phyloP scores from a whole-genome alignment of 106 monocot species.

The Apostasia ramifera region DNA sequence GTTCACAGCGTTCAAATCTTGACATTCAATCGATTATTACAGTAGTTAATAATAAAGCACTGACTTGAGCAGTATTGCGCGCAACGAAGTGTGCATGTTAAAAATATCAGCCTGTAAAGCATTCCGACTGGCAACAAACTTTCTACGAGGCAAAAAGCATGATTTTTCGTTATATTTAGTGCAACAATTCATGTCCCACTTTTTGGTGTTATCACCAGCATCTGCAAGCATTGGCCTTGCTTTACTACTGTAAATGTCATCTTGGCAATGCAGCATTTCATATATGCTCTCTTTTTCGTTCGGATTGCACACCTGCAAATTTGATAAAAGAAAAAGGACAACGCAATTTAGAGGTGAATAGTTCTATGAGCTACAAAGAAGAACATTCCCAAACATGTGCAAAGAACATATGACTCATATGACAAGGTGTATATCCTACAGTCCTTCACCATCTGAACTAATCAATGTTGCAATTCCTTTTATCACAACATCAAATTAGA shows the following conservation, averaged over 20 bases:
- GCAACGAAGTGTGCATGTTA: slow-evolving; percentile 41
- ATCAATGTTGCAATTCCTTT: too few species aligned
- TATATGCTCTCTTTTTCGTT: slow-evolving; percentile 6
- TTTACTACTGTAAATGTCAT: slow-evolving; percentile 3
- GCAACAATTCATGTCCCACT: neutral
- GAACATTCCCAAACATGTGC: too few species aligned
- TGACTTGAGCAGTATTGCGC: slow-evolving; percentile 46
- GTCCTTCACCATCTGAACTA: too few species aligned
- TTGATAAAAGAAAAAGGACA: too few species aligned
- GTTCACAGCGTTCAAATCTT: neutral
- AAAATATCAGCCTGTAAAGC: slow-evolving; percentile 24
- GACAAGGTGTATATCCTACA: too few species aligned
- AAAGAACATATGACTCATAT: too few species aligned
- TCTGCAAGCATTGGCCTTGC: neutral
- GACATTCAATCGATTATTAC: too few species aligned
- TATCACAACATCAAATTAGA: too few species aligned
- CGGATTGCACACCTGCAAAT: neutral
- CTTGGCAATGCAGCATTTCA: neutral
- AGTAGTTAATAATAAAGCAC: neutral
- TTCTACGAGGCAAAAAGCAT: neutral
- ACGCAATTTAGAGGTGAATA: too few species aligned
- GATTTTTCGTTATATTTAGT: neutral
- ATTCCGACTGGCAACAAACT: slow-evolving; percentile 1
- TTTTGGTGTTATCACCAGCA: neutral
- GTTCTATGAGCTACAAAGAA: too few species aligned